Conservation (phyloP, 2,329 filamentous ascomycete species). For the Trichoderma koningiopsis region DNA sequence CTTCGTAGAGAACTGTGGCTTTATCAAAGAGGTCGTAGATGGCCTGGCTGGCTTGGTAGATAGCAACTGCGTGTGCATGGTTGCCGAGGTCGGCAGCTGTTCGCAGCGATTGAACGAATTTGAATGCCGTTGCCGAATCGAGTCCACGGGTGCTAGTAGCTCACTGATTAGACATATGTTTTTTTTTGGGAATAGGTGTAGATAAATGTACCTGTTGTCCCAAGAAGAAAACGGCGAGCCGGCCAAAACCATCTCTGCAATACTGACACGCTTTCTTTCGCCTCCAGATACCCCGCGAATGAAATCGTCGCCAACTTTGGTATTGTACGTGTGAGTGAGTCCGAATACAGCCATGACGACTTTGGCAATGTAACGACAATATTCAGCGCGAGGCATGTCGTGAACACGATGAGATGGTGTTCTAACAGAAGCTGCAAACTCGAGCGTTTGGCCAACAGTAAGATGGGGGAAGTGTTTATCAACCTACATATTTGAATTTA, state of each 20-base stretch:
- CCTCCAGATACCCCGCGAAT: constrained; percentile 72
- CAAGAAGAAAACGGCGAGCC: constrained; percentile 59
- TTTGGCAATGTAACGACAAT: constrained; percentile 62
- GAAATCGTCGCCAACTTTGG: constrained; percentile 74
- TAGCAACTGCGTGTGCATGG: constrained; percentile 65
- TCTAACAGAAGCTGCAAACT: constrained; percentile 70
- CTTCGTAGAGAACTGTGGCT: constrained; percentile 72
- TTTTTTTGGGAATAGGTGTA: no score
- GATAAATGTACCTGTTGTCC: constrained; percentile 63
- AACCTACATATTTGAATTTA: constrained; percentile 41
- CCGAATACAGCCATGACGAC: constrained; percentile 73
- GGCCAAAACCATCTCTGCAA: constrained; percentile 75
- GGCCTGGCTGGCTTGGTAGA: constrained; percentile 71
- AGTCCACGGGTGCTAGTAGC: constrained; percentile 62
- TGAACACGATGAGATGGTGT: constrained; percentile 67
- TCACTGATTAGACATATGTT: not conserved
- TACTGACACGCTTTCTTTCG: constrained; percentile 77
- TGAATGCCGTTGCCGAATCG: constrained; percentile 71
- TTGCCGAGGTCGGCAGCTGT: constrained; percentile 65
- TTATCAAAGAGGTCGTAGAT: constrained; percentile 78
- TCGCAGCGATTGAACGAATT: constrained; percentile 70
- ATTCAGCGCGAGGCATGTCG: constrained; percentile 62
- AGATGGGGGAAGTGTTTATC: constrained; percentile 79
- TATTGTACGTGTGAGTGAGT: constrained; percentile 70
- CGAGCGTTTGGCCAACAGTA: constrained; percentile 72